Evolutionary conservation across 2,329 filamentous ascomycete genomes (phyloP).

Genomic region (Acephala macrosclerotiorum): DNA sequence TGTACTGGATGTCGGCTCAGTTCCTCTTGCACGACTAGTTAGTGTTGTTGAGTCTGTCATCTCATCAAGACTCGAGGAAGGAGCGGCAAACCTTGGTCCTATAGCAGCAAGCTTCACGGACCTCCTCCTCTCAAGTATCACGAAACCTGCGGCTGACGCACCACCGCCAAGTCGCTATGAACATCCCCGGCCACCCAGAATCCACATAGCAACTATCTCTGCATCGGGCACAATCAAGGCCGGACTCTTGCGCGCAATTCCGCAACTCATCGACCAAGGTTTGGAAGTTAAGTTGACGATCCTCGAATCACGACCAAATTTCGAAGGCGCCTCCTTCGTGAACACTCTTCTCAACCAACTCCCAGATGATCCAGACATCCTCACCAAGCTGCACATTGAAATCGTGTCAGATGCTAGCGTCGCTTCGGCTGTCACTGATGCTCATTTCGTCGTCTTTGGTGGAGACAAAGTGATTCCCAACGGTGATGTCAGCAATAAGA

Average conservation of each 20-base stretch:
- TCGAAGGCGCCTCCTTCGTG: slow-evolving; percentile 67
- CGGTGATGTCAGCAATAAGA: slow-evolving; percentile 72
- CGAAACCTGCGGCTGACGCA: background rate
- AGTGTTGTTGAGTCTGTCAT: slow-evolving; percentile 33
- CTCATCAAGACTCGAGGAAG: slow-evolving; percentile 30
- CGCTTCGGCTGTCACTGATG: slow-evolving; percentile 57
- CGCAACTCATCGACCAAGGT: slow-evolving; percentile 46
- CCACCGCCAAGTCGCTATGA: background rate
- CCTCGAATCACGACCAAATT: slow-evolving; percentile 72
- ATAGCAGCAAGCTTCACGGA: slow-evolving; percentile 23
- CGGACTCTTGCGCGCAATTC: slow-evolving; percentile 49
- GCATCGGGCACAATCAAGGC: slow-evolving; percentile 66
- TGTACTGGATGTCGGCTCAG: slow-evolving; percentile 31
- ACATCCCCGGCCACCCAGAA: background rate
- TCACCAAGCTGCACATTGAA: slow-evolving; percentile 41
- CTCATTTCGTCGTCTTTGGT: slow-evolving; percentile 67
- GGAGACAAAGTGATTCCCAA: slow-evolving; percentile 66
- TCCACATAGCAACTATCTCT: slow-evolving; percentile 64
- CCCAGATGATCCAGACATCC: slow-evolving; percentile 34
- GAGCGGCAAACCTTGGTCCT: slow-evolving; percentile 16
- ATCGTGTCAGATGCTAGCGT: slow-evolving; percentile 65
- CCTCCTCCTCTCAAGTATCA: background rate
- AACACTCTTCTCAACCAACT: slow-evolving; percentile 46
- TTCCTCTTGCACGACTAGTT: slow-evolving; percentile 14
- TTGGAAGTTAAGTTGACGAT: slow-evolving; percentile 61